phyloP scores from a whole-genome alignment of 2,329 filamentous ascomycete genomes.

The Onygena corvina region DNA sequence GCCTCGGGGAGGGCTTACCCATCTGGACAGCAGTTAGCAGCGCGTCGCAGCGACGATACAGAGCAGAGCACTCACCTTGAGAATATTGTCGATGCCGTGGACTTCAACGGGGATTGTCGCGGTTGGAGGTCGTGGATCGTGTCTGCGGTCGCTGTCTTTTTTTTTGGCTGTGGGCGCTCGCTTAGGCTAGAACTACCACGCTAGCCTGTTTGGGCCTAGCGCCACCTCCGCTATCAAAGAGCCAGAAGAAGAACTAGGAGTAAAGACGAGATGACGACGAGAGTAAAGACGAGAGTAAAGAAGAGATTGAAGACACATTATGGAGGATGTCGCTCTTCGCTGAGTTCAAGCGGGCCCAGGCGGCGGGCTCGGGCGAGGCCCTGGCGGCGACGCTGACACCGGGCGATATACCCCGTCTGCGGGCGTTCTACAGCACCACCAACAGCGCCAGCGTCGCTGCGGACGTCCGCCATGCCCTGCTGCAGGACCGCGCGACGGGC shows the following conservation, averaged over 20 bases:
- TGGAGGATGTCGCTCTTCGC: constrained; percentile 62
- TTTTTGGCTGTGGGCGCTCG: constrained; percentile 35
- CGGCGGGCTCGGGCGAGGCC: constrained; percentile 53
- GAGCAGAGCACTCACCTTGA: constrained; percentile 38
- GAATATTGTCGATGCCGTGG: constrained; percentile 25
- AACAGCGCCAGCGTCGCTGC: constrained; percentile 53
- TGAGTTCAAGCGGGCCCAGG: constrained; percentile 60
- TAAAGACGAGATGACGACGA: neutral
- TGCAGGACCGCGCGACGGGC: constrained; percentile 48
- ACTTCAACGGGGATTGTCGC: constrained; percentile 11
- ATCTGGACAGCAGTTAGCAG: constrained; percentile 37
- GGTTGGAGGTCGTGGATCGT: constrained; percentile 31
- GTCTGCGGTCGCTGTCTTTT: constrained; percentile 30
- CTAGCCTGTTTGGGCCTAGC: constrained; percentile 20
- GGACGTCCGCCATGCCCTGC: constrained; percentile 59
- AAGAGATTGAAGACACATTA: neutral
- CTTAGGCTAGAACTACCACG: constrained; percentile 29
- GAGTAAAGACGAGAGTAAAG: neutral
- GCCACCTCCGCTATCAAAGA: neutral
- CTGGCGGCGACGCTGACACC: constrained; percentile 68
- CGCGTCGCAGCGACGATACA: constrained; percentile 16
- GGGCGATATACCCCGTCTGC: constrained; percentile 54
- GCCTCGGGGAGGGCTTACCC: constrained; percentile 42
- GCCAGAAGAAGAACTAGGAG: neutral
- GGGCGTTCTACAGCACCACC: constrained; percentile 58